Evolutionary conservation across 2,329 filamentous ascomycete genomes (phyloP), one percentile per base, ranked within the genome.

Genomic region (Orbilia ellipsospora): DNA sequence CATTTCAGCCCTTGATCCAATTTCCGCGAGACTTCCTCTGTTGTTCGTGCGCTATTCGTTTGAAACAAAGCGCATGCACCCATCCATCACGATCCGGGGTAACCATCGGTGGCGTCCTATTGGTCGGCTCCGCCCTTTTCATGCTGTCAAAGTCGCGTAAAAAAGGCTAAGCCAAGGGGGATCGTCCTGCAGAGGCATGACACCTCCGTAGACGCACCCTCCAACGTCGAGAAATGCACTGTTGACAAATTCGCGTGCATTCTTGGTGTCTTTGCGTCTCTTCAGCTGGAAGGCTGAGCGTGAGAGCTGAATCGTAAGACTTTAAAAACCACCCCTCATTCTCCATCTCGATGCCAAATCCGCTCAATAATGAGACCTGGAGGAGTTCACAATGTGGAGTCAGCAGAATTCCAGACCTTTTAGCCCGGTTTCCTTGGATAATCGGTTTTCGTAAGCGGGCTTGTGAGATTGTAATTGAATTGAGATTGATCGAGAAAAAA

Each of bases 1-100:
- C 59, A 68, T 75, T 75, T 75, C 64, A 63, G 64, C 64, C 70
- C 72, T 69, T 69, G 72, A 31, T 50, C 26, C 23, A 75, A 75
- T 75, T 75, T 75, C 72, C 72, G 72, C 28, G 57, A 57, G 20
- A 75, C 60, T 57, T 10, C 67, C 52, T 60, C 59, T 54, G 60
- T 50, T 61, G 64, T 40, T 74, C 51, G 70, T 74, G 70, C 70
- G 56, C 63, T 62, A 56, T 36, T 67, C 59, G 57, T 56, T 23
- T 75, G 72, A 68, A 68, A 75, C 59, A 75, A 40, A 57, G 72
- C 59, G 72, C 48, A 68, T 64, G 51, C 57, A 63, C 40, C 20
- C 70, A 63, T 54, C 59, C 63, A 63, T 61, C 45, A 59, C 64
- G 13, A 68, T 69, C 72, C 54, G 72, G 72, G 72, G 72, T 75